These are phyloP conservation scores for Hyphochytrium catenoides DNA, from an alignment of 352 stramenopile species.

Conservation along the genomic window DNA sequence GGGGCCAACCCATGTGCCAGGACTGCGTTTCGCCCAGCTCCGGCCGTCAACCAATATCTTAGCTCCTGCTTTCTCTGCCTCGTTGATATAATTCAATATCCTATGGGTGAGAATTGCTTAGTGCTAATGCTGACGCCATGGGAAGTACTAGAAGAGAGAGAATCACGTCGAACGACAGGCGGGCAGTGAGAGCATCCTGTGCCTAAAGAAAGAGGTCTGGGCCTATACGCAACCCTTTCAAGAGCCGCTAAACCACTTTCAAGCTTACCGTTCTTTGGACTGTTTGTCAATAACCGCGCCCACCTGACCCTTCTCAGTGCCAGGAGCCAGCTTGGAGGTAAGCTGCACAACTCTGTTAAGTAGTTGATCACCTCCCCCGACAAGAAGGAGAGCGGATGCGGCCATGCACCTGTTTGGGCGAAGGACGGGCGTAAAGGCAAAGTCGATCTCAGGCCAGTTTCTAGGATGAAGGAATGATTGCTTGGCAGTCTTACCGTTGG, in stretches of 20 bases:
- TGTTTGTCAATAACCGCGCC: constrained; percentile 79
- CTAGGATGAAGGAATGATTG: background rate
- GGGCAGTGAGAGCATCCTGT: too few species aligned
- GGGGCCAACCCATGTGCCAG: constrained; percentile 75
- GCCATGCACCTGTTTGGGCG: constrained; percentile 64
- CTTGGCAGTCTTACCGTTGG: constrained; percentile 22
- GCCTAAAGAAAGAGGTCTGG: too few species aligned
- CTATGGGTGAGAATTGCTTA: constrained; percentile 12
- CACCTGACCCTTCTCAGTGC: constrained; percentile 71
- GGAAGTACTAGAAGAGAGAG: background rate
- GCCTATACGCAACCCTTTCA: too few species aligned
- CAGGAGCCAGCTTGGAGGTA: constrained; percentile 51
- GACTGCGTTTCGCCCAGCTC: constrained; percentile 28
- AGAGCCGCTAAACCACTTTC: too few species aligned
- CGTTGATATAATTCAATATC: constrained; percentile 83
- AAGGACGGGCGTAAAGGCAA: background rate
- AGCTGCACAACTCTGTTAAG: constrained; percentile 63
- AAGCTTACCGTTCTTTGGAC: constrained; percentile 32
- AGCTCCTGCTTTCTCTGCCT: constrained; percentile 47
- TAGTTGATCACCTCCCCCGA: constrained; percentile 41
- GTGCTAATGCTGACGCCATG: background rate
- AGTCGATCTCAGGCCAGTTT: background rate
- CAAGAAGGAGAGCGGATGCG: constrained; percentile 77
- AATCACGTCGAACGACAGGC: too few species aligned
- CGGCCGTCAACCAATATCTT: constrained; percentile 78